Conservation (phyloP, 2,329 filamentous ascomycete genomes). For the Herpotrichia juniperi region DNA sequence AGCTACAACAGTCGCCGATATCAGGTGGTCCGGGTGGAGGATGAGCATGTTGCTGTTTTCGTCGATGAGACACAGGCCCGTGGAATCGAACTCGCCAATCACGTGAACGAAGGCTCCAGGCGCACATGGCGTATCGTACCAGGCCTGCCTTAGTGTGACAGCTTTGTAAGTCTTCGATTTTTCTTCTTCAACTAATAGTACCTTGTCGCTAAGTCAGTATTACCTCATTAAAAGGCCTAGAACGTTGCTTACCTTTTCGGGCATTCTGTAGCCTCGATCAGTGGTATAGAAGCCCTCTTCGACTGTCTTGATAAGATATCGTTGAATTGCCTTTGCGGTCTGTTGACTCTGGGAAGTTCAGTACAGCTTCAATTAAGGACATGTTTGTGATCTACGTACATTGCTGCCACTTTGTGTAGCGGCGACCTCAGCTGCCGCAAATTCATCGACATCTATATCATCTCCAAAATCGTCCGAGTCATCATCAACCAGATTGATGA, state of each 20-base stretch:
- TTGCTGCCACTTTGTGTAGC: slow-evolving; percentile 69
- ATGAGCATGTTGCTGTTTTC: slow-evolving; percentile 85
- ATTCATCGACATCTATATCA: slow-evolving; percentile 73
- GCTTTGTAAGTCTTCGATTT: slow-evolving; percentile 68
- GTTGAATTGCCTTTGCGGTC: slow-evolving; percentile 78
- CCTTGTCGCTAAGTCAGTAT: slow-evolving; percentile 58
- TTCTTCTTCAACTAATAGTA: slow-evolving; percentile 83
- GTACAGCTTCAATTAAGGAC: slow-evolving; percentile 48
- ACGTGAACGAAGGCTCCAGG: slow-evolving; percentile 82
- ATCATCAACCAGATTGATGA: slow-evolving; percentile 49
- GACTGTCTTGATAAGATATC: slow-evolving; percentile 81
- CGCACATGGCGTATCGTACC: slow-evolving; percentile 80
- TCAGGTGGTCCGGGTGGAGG: slow-evolving; percentile 90
- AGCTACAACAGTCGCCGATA: slow-evolving; percentile 94
- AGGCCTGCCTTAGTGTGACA: slow-evolving; percentile 82
- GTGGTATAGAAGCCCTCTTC: slow-evolving; percentile 72
- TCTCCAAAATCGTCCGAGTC: slow-evolving; percentile 78
- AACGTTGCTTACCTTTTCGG: slow-evolving; percentile 69
- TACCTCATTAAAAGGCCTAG: not conserved
- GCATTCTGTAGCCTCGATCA: slow-evolving; percentile 62
- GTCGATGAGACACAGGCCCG: slow-evolving; percentile 79
- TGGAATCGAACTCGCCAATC: slow-evolving; percentile 74
- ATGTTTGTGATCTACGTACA: slow-evolving; percentile 58
- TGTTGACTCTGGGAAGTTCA: slow-evolving; percentile 72
- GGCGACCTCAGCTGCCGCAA: slow-evolving; percentile 70